phyloP scores from a whole-genome alignment of 73 alveolate genomes.

The Durusdinium trenchii region DNA sequence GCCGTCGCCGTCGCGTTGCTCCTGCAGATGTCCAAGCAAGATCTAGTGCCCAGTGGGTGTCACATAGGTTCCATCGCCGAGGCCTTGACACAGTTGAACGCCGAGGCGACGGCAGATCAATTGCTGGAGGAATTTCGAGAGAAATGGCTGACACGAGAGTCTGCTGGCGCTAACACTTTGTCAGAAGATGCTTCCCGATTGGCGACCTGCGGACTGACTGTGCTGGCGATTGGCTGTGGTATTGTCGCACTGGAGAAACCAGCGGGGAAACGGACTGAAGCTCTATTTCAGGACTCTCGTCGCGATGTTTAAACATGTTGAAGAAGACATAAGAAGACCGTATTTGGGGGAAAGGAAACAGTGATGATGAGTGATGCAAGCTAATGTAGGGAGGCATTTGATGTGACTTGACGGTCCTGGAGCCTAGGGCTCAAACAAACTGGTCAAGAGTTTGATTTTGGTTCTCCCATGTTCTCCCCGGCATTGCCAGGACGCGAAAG shows the following conservation, averaged over 20 bases:
- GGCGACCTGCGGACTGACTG: background rate
- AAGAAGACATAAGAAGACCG: no score
- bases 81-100: background rate
- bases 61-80: slow-evolving; percentile 60
- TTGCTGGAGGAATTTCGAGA: slow-evolving; percentile 9
- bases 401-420: no score
- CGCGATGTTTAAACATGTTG: no score
- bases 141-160: background rate
- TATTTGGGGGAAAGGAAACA: no score
- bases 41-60: slow-evolving; percentile 42
- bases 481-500: no score
- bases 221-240: slow-evolving; percentile 24
- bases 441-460: no score
- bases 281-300: background rate
- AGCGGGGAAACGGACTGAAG: slow-evolving; percentile 22
- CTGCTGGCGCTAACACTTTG: background rate
- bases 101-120: background rate
- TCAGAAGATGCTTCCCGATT: background rate
- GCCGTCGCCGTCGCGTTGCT: slow-evolving; percentile 9
- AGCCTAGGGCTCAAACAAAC: no score
- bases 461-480: no score
- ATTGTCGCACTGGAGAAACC: slow-evolving; percentile 41
- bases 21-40: background rate
- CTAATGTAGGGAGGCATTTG: no score
- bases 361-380: no score